These are phyloP conservation scores for Eucalyptus polybractea DNA, from an alignment of 345 rosid genomes.

Conservation along the genomic window DNA sequence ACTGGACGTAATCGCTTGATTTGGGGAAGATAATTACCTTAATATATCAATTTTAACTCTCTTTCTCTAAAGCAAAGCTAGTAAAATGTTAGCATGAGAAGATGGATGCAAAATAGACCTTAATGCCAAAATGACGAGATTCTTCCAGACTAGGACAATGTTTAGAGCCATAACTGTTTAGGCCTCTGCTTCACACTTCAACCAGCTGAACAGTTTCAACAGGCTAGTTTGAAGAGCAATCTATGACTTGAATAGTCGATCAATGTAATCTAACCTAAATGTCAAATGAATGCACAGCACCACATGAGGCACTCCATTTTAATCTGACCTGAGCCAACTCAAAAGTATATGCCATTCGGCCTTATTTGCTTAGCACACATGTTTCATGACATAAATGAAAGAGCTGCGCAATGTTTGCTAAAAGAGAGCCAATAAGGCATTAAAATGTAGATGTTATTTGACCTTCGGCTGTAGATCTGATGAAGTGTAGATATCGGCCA, in stretches of 20 bases:
- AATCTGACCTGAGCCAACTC: neutral
- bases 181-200: neutral
- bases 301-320: neutral
- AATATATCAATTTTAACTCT: neutral
- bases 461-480: conserved; percentile 97
- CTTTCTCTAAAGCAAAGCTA: neutral
- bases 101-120: neutral
- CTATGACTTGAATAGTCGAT: neutral
- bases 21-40: neutral
- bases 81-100: neutral
- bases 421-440: neutral
- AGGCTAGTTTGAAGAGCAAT: neutral
- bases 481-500: conserved; percentile 87
- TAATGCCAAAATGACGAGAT: neutral
- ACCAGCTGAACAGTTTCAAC: neutral
- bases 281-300: neutral
- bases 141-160: neutral
- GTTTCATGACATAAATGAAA: neutral
- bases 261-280: neutral
- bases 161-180: neutral
- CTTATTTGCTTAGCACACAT: neutral
- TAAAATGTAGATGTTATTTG: conserved; percentile 1
- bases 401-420: neutral
- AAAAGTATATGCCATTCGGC: neutral
- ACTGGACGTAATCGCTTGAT: neutral